These are phyloP conservation scores for Podochytrium sp. DNA, from an alignment of 192 early-diverging fungal species.

Conservation along the genomic window DNA sequence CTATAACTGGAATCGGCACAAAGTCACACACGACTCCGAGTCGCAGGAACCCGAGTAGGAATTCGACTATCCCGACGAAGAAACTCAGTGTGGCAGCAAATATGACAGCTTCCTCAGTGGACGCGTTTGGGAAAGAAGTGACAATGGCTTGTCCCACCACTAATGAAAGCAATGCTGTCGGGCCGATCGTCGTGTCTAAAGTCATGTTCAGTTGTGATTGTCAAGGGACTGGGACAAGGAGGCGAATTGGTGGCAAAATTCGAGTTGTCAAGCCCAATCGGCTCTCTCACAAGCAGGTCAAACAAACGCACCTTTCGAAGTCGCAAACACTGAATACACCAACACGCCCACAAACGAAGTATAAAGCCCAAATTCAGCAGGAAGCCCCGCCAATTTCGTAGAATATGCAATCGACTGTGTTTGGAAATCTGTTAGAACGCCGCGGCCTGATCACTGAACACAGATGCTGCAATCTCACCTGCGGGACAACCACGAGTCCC, in stretches of 20 bases:
- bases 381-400: conserved; percentile 69
- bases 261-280: not conserved
- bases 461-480: conserved; percentile 12
- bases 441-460: not conserved
- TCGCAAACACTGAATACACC: conserved; percentile 73
- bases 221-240: not conserved
- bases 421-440: conserved; percentile 4
- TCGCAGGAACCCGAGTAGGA: conserved; percentile 75
- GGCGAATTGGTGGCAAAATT: no score
- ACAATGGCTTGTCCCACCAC: conserved; percentile 70
- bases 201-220: not conserved
- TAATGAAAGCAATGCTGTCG: conserved; percentile 80
- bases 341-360: conserved; percentile 72
- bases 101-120: conserved; percentile 37
- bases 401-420: conserved; percentile 61
- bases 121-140: conserved; percentile 20
- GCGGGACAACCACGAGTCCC: conserved; percentile 24
- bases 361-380: conserved; percentile 77
- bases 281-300: not conserved
- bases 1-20: conserved; percentile 70
- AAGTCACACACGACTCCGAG: conserved; percentile 88
- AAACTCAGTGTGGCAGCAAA: conserved; percentile 68
- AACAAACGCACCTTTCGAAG: conserved; percentile 57
- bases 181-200: conserved; percentile 67
- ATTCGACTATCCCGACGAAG: conserved; percentile 71